A percentile compares a stretch with the other conserved stretches of the same genome.
Evolutionary conservation across 148 eudicot species (phyloP).

Genomic region (Vaccinium myrtillus): DNA sequence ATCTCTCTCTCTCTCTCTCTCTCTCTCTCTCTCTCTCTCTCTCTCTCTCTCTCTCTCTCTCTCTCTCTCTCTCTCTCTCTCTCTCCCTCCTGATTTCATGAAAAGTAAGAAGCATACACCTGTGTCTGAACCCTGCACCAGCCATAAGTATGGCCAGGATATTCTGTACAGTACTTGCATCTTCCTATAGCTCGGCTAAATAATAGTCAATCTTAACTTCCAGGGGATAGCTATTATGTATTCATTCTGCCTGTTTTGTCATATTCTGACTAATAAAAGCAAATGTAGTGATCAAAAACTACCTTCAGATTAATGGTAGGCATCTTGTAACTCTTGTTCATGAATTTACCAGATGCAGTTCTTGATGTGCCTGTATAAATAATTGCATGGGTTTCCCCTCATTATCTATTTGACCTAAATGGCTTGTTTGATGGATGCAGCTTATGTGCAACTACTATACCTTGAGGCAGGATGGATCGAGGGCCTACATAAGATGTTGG

Average conservation of each 20-base stretch:
- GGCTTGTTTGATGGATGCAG: slow-evolving; percentile 43
- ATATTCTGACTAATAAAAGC: background rate
- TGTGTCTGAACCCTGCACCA: background rate
- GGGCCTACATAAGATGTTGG: slow-evolving; percentile 79
- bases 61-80: too few relatives aligned
- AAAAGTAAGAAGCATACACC: background rate
- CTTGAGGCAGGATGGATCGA: slow-evolving; percentile 85
- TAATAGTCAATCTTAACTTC: background rate
- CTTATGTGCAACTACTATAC: slow-evolving; percentile 95
- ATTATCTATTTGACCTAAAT: background rate
- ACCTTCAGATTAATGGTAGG: background rate
- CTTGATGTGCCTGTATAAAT: background rate
- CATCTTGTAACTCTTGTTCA: background rate
- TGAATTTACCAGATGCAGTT: background rate
- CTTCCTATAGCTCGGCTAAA: background rate
- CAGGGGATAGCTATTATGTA: background rate
- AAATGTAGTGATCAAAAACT: background rate
- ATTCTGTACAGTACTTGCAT: background rate
- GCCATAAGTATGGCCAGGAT: background rate
- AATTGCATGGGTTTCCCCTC: background rate
- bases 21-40: too few relatives aligned
- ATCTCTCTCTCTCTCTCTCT: background rate
- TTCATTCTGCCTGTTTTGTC: background rate
- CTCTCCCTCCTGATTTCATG: background rate
- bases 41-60: too few relatives aligned